A percentile compares a stretch with the other conserved stretches of the same genome.
These are phyloP conservation scores for Rhizopogon vulgaris DNA, from an alignment of 768 basidiomycete genomes.

Conservation along the genomic window DNA sequence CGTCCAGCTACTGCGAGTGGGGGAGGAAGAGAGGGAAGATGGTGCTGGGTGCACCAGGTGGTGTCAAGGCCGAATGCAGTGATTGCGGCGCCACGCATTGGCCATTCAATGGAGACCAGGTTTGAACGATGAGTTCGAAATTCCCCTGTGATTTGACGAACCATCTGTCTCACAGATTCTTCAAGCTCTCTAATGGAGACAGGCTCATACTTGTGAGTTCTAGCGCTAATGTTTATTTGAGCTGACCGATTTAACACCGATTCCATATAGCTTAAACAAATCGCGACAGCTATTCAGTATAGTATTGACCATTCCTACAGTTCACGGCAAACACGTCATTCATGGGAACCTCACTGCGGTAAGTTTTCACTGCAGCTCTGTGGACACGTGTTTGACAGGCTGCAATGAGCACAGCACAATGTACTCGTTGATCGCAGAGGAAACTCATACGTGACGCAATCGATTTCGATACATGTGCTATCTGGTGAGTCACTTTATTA, in stretches of 20 bases:
- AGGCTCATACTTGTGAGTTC: slow-evolving; percentile 12
- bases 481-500: slow-evolving; percentile 4
- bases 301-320: background rate
- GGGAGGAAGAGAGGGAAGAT: no score
- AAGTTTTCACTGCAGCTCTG: background rate
- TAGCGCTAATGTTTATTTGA: background rate
- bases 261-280: background rate
- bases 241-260: no score
- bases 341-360: slow-evolving; percentile 7
- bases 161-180: slow-evolving; percentile 7
- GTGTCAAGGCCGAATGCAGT: no score
- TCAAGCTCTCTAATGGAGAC: slow-evolving; percentile 1
- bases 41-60: no score
- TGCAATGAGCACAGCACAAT: slow-evolving; percentile 3
- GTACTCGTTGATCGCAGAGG: slow-evolving; percentile 1
- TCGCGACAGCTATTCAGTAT: slow-evolving; percentile 3
- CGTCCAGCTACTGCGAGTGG: no score
- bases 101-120: no score
- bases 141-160: no score
- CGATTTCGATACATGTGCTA: slow-evolving; percentile 7
- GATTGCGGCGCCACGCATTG: no score
- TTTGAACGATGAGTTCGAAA: no score
- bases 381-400: background rate
- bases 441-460: background rate
- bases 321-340: slow-evolving; percentile 2